Conservation (phyloP, 768 basidiomycete species). For the Clitopilus hobsonii region DNA sequence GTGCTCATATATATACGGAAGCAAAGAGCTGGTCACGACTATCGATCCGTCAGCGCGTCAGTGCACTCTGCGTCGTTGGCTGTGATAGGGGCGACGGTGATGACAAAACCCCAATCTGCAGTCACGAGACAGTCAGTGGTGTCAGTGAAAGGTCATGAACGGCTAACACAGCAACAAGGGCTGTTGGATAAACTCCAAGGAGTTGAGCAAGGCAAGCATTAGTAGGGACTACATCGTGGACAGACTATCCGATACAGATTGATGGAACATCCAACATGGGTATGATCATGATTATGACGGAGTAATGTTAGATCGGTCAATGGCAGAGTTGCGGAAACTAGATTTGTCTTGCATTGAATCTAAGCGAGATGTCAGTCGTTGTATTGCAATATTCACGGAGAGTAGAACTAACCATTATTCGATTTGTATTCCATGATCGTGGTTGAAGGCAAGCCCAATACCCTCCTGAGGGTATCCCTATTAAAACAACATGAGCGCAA, state of each 20-base stretch:
- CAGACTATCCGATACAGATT: background rate
- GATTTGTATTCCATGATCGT: conserved; percentile 95
- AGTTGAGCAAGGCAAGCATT: background rate
- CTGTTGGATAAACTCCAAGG: background rate
- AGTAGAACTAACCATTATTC: conserved; percentile 62
- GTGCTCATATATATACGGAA: background rate
- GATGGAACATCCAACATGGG: background rate
- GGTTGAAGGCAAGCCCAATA: conserved; percentile 68
- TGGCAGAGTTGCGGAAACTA: conserved; percentile 69
- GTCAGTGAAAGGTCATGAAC: background rate
- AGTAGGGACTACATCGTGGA: conserved; percentile 1
- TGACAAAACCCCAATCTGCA: conserved; percentile 1
- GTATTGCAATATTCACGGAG: background rate
- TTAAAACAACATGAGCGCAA: background rate
- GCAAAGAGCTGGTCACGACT: background rate
- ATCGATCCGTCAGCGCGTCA: conserved; percentile 1
- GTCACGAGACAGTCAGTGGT: conserved; percentile 1
- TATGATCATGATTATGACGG: conserved; percentile 5
- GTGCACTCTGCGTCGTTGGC: background rate
- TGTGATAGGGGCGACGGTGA: too few species aligned
- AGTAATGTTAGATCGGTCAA: conserved; percentile 37
- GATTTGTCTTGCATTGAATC: conserved; percentile 90
- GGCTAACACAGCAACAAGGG: background rate
- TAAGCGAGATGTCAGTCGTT: conserved; percentile 19
- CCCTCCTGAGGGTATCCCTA: conserved; percentile 76